Evolutionary conservation across 768 basidiomycete genomes (phyloP).

Genomic region (Macrocybe gigantea): DNA sequence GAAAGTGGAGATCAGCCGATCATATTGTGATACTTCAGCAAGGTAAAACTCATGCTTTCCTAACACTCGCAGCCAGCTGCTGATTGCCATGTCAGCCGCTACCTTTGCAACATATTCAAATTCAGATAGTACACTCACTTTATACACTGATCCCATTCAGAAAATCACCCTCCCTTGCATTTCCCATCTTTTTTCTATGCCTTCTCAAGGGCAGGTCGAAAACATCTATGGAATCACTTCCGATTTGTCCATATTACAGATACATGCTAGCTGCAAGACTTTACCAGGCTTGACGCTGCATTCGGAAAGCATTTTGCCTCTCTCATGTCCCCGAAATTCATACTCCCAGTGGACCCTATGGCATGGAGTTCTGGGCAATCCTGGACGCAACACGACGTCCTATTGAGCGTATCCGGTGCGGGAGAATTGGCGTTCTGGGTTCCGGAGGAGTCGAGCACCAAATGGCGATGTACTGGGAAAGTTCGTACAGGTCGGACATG

Average conservation of each 20-base stretch:
- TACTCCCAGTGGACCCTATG: constrained; percentile 86
- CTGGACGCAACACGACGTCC: constrained; percentile 58
- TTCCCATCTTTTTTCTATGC: constrained; percentile 60
- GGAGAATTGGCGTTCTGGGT: constrained; percentile 90
- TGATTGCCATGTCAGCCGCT: constrained; percentile 31
- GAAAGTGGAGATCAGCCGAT: constrained; percentile 52
- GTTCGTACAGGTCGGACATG: constrained; percentile 66
- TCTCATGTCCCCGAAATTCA: constrained; percentile 43
- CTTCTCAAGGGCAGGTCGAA: constrained; percentile 44
- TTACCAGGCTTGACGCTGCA: constrained; percentile 35
- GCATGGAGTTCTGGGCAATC: constrained; percentile 55
- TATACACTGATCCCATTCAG: constrained; percentile 45
- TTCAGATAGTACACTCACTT: constrained; percentile 37
- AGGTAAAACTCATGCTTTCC: constrained; percentile 34
- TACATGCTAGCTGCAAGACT: constrained; percentile 35
- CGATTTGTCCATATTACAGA: constrained; percentile 53
- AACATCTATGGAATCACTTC: constrained; percentile 62
- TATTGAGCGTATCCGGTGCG: constrained; percentile 69
- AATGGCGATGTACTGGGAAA: constrained; percentile 66
- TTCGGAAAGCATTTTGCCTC: constrained; percentile 48
- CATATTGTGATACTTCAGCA: constrained; percentile 65
- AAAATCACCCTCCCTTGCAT: constrained; percentile 43
- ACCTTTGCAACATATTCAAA: constrained; percentile 56
- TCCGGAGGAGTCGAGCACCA: constrained; percentile 35
- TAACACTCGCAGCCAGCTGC: constrained; percentile 1